Evolutionary conservation across 2,329 filamentous ascomycete genomes (phyloP).

Genomic region (Metarhizium brunneum): DNA sequence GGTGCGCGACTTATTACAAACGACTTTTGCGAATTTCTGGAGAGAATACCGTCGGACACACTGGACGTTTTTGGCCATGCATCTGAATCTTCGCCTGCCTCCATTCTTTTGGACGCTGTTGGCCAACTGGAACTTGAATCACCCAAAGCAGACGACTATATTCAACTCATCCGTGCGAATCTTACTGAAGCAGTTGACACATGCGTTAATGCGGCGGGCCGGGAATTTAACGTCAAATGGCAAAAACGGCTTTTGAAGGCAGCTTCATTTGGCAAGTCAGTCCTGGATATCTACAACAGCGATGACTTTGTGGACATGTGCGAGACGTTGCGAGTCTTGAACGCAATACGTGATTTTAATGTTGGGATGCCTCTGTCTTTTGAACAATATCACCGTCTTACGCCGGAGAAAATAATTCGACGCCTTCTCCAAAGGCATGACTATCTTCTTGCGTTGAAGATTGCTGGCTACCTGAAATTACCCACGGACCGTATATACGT

Average conservation of each 20-base stretch:
- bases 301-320: conserved; percentile 99
- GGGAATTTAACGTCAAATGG: conserved; percentile 85
- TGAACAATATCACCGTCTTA: conserved; percentile 86
- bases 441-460: conserved; percentile 79
- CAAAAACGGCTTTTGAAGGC: conserved; percentile 95
- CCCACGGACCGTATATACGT: conserved; percentile 88
- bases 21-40: conserved; percentile 94
- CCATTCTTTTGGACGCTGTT: conserved; percentile 87
- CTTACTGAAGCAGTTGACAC: conserved; percentile 89
- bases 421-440: conserved; percentile 83
- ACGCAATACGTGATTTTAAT: conserved; percentile 85
- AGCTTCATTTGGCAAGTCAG: conserved; percentile 94
- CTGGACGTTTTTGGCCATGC: conserved; percentile 85
- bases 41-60: conserved; percentile 79
- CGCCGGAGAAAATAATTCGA: conserved; percentile 78
- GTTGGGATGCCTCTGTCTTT: conserved; percentile 85
- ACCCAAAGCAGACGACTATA: conserved; percentile 94
- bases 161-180: conserved; percentile 81
- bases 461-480: conserved; percentile 79
- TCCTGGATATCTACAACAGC: conserved; percentile 93
- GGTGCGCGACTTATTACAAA: conserved; percentile 87
- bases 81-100: conserved; percentile 80
- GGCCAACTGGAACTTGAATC: conserved; percentile 88
- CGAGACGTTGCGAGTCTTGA: conserved; percentile 84
- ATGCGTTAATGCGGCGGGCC: conserved; percentile 85